phyloP scores from a whole-genome alignment of 2,329 filamentous ascomycete species.

The Chaetomiaceae sp. region DNA sequence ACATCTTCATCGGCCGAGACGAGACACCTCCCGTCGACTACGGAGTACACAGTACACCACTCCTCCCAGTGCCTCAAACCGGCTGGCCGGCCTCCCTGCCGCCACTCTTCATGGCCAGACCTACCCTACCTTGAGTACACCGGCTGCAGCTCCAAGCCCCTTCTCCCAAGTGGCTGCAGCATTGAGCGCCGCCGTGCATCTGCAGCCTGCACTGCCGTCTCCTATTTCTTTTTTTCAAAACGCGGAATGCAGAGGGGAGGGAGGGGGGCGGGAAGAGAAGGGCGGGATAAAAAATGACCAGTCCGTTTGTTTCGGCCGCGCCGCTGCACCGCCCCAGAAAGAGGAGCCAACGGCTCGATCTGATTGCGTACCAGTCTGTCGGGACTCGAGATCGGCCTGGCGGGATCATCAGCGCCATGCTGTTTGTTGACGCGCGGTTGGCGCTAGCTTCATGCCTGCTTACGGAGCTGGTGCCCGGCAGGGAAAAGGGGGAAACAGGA shows the following conservation, averaged over 20 bases:
- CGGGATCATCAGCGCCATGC: not conserved
- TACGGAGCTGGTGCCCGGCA: no score
- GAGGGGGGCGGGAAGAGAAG: not conserved
- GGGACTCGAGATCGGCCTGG: not conserved
- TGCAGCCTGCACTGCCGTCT: not conserved
- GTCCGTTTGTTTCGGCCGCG: constrained; percentile 1
- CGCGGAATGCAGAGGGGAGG: not conserved
- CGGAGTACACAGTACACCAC: no score
- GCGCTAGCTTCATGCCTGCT: no score
- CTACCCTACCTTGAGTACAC: not conserved
- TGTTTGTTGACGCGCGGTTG: no score
- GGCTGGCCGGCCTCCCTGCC: no score
- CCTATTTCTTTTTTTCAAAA: no score
- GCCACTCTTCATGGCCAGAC: no score
- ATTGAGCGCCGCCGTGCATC: constrained; percentile 4
- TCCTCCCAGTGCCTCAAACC: no score
- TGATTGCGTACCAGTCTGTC: constrained; percentile 5
- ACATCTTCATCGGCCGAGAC: no score
- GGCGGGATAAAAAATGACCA: not conserved
- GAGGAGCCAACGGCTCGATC: not conserved
- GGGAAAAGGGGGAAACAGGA: no score
- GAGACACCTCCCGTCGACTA: no score
- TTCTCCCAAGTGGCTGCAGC: not conserved
- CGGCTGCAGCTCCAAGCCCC: not conserved
- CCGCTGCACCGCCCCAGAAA: constrained; percentile 1